Evolutionary conservation across 2,329 filamentous ascomycete species (phyloP), one percentile per base, ranked within the genome.

Genomic region (Juglanconis sp.): DNA sequence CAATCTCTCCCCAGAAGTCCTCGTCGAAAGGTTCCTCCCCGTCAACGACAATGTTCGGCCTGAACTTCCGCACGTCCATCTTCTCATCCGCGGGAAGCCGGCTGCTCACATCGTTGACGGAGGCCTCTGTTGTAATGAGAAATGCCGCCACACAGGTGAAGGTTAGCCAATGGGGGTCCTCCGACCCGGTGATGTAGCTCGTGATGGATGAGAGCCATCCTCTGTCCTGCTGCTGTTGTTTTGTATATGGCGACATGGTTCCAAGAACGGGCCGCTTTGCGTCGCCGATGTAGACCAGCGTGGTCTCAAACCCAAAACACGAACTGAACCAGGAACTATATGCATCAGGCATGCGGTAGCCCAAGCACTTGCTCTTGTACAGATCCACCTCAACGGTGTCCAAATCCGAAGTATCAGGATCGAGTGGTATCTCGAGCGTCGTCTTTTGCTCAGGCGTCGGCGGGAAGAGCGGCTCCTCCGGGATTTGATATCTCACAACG

Each of bases 101-200:
- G 5, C 71, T 70, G 38, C 83, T 85, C 51, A 96, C 83, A 66
- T 90, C 81, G 24, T 79, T 74, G n/a, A 93, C 80, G 1, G 90
- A 95, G 2, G 85, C 81, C 62, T 87, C 80, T 0, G 87, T 90
- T 5, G 88, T 81, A 31, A 96, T 73, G 13, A 96, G 81, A 70
- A 89, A 90, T 0, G 91, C 88, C 1, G 90, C 90, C 64, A 84
- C 84, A 72, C 95, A 91, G 44, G 86, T 84, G 73, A 94, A 95
- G 2, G 83, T 85, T 48, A 94, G 80, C 68, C 77, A 82, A 40
- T 79, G 76, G 11, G 77, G 70, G 11, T 79, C 72, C 8, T 67
- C 54, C 10, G 51, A 63, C 34, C 51, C 59, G 56, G 30, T 70
- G 42, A 80, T 57, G 60, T 71, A 75, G 54, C 67, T 72, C 36